Conservation (phyloP, 441 rosid species). For the Rhodomyrtus psidioides region DNA sequence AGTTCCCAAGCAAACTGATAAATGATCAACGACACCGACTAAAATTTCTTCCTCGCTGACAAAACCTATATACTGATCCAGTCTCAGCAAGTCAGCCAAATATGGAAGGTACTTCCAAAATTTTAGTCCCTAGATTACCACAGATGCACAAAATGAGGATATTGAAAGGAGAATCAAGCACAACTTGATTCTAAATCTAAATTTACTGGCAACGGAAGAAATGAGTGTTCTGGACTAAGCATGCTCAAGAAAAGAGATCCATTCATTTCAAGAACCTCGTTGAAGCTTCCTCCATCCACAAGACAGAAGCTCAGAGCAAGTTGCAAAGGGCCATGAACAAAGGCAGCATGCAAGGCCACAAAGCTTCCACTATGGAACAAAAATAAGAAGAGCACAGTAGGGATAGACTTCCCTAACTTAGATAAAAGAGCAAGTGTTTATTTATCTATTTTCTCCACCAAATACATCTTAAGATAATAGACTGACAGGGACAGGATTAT, state of each 20-base stretch:
- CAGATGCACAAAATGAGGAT: neutral
- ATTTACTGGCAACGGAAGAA: neutral
- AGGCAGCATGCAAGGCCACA: neutral
- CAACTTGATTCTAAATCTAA: neutral
- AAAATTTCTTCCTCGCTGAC: neutral
- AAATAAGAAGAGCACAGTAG: neutral
- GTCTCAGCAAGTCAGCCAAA: neutral
- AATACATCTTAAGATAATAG: neutral
- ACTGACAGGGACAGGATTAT: neutral
- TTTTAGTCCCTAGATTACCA: neutral
- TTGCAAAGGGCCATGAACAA: neutral
- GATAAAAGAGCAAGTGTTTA: neutral
- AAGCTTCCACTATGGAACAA: neutral
- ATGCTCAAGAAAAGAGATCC: neutral
- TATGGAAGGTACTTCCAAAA: neutral
- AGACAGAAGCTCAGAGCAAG: neutral
- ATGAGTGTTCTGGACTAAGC: neutral
- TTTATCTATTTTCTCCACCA: neutral
- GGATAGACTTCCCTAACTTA: neutral
- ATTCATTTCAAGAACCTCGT: neutral
- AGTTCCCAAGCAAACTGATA: neutral
- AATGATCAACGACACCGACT: neutral
- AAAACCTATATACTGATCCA: neutral
- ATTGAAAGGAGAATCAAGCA: neutral
- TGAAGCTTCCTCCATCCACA: neutral